Evolutionary conservation across 108 stramenopile genomes (phyloP).

Genomic region (Licmophora abbreviata): DNA sequence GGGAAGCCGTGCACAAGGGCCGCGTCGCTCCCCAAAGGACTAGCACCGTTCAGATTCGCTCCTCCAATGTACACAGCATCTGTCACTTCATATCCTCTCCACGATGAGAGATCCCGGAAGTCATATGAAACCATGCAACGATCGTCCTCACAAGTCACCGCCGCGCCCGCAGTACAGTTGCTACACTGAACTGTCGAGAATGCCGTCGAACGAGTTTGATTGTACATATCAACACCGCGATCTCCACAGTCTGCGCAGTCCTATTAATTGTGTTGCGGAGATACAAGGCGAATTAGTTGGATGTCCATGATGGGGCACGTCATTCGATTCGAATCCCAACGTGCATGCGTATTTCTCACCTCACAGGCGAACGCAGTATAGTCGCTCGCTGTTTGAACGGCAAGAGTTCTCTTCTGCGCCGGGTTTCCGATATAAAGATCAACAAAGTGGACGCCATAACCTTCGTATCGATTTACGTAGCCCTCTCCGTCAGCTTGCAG

Average conservation of each 20-base stretch:
- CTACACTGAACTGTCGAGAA: not conserved
- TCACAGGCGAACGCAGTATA: constrained; percentile 43
- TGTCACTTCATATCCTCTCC: constrained; percentile 34
- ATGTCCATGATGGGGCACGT: too few species aligned
- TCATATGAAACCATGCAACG: constrained; percentile 15
- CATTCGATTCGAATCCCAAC: too few species aligned
- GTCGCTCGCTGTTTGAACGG: constrained; percentile 25
- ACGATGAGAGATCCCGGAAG: constrained; percentile 21
- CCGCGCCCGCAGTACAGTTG: too few species aligned
- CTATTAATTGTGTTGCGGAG: too few species aligned
- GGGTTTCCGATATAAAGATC: constrained; percentile 33
- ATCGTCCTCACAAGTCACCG: not conserved
- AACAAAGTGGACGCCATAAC: constrained; percentile 22
- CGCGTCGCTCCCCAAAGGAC: constrained; percentile 6
- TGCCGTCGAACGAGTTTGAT: not conserved
- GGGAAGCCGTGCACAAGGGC: constrained; percentile 28
- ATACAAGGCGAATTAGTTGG: too few species aligned
- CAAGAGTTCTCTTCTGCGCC: constrained; percentile 27
- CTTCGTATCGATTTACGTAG: not conserved
- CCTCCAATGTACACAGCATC: constrained; percentile 35
- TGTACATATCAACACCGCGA: not conserved
- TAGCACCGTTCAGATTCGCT: constrained; percentile 11
- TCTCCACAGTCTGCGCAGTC: constrained; percentile 17
- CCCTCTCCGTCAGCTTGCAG: too few species aligned
- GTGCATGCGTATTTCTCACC: constrained; percentile 14